Conservation (phyloP, 2,329 filamentous ascomycete species). For the Epicoccum nigrum region DNA sequence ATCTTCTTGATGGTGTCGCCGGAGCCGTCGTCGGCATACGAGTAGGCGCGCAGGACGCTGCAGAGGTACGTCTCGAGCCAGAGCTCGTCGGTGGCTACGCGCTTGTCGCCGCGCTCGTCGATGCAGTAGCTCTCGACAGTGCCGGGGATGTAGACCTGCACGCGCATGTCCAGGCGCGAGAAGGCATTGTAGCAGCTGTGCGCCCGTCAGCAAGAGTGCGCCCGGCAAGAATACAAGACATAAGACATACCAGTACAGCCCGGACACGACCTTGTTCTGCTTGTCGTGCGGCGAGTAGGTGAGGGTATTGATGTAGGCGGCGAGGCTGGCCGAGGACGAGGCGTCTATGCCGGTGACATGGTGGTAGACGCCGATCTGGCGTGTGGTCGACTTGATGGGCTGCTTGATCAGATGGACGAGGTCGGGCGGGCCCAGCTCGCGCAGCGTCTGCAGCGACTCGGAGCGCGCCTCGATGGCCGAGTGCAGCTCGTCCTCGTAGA, state of each 20-base stretch:
- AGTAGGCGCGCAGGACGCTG: slow-evolving; percentile 91
- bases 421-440: slow-evolving; percentile 94
- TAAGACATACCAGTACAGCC: slow-evolving; percentile 80
- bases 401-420: slow-evolving; percentile 92
- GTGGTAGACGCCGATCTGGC: slow-evolving; percentile 86
- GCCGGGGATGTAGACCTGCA: slow-evolving; percentile 95
- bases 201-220: slow-evolving; percentile 34
- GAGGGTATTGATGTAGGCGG: slow-evolving; percentile 97
- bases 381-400: slow-evolving; percentile 62
- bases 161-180: slow-evolving; percentile 95
- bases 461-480: slow-evolving; percentile 92
- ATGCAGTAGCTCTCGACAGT: slow-evolving; percentile 97
- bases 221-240: not conserved
- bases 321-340: slow-evolving; percentile 93
- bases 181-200: slow-evolving; percentile 96
- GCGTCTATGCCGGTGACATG: slow-evolving; percentile 98
- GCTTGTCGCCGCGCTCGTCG: slow-evolving; percentile 93
- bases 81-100: slow-evolving; percentile 87
- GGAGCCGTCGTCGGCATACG: slow-evolving; percentile 93
- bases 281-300: slow-evolving; percentile 88
- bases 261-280: slow-evolving; percentile 87
- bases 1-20: slow-evolving; percentile 96
- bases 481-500: slow-evolving; percentile 91
- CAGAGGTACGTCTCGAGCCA: slow-evolving; percentile 99
- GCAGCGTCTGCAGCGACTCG: slow-evolving; percentile 81